Evolutionary conservation across 768 basidiomycete species (phyloP), one percentile per base, ranked within the genome.

Genomic region (Leucocoprinus birnbaumii): DNA sequence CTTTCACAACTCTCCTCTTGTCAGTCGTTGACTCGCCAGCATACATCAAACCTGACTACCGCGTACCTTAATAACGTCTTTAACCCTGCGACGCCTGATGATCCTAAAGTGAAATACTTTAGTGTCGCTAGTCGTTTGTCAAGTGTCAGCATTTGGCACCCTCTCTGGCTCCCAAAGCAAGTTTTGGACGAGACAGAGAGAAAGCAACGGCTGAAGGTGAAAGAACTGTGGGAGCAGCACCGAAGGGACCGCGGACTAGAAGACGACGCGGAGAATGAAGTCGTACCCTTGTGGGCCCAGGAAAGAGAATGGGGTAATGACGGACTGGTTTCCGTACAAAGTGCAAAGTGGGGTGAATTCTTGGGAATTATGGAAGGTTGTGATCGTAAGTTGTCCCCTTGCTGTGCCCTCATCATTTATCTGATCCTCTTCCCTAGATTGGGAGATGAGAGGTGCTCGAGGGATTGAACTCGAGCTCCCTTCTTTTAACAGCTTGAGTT

Each of bases 271-370:
- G 48, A 56, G 54, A 49, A 31, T 37, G 56, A 60, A 0, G 59
- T 64, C 14, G 59, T 63, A 2, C 75, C 78, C 0, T 61, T 78
- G 4, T 84, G 82, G 79, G 74, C 73, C 16, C 71, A 71, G 50
- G 81, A 83, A 40, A 63, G 73, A 16, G 74, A 81, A 47, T 85
- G 86, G 82, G 95, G 94, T 0, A 95, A 97, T 66, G 95, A 98
- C 63, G 94, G 93, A 0, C 77, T 98, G 34, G 95, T 98, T 14
- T 88, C 88, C 14, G 78, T 99, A n/a, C 85, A 90, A 60, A 91
- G 89, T 62, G 93, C 97, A 4, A 85, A 86, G 60, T 98, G 96
- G 95, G 97, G 97, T 16, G 91, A 97, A 65, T 98, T 94, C 67
- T 72, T 99, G 27, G 97, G 97, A 3, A 83, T 83, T 16, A 75